phyloP scores from a whole-genome alignment of 352 stramenopile genomes.

The Phytophthora cactorum region DNA sequence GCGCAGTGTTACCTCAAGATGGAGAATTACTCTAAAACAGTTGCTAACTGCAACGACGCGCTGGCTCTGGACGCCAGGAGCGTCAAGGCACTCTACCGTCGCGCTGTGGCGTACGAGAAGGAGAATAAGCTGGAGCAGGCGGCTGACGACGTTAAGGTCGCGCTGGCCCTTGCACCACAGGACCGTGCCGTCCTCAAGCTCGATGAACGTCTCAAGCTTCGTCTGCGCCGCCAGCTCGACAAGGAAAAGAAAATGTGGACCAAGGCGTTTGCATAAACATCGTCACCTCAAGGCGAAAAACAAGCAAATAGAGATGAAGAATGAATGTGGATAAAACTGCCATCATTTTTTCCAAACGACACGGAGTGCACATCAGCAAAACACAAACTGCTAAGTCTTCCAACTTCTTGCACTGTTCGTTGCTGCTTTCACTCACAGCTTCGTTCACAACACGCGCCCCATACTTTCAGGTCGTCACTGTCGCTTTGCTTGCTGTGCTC shows the following conservation, averaged over 20 bases:
- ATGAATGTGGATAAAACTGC: slow-evolving; percentile 37
- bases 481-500: slow-evolving; percentile 18
- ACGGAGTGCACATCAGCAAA: slow-evolving; percentile 16
- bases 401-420: slow-evolving; percentile 12
- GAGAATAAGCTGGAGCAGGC: slow-evolving; percentile 86
- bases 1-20: slow-evolving; percentile 95
- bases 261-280: slow-evolving; percentile 75
- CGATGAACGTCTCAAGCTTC: slow-evolving; percentile 71
- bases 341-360: slow-evolving; percentile 26
- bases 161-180: slow-evolving; percentile 60
- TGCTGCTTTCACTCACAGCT: slow-evolving; percentile 22
- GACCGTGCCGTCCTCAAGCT: slow-evolving; percentile 84
- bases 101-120: slow-evolving; percentile 87
- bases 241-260: slow-evolving; percentile 93
- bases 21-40: slow-evolving; percentile 85
- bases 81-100: slow-evolving; percentile 89
- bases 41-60: slow-evolving; percentile 88
- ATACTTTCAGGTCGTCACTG: slow-evolving; percentile 39
- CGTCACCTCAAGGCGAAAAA: slow-evolving; percentile 6
- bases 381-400: slow-evolving; percentile 10
- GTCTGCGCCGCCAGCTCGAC: slow-evolving; percentile 78
- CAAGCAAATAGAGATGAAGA: slow-evolving; percentile 16
- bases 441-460: slow-evolving; percentile 29
- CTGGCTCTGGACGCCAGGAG: slow-evolving; percentile 76
- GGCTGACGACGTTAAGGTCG: slow-evolving; percentile 62